Percentiles rank a stretch among this genome's conserved stretches.
phyloP scores from a whole-genome alignment of 768 basidiomycete genomes.

The Mrakia frigida region DNA sequence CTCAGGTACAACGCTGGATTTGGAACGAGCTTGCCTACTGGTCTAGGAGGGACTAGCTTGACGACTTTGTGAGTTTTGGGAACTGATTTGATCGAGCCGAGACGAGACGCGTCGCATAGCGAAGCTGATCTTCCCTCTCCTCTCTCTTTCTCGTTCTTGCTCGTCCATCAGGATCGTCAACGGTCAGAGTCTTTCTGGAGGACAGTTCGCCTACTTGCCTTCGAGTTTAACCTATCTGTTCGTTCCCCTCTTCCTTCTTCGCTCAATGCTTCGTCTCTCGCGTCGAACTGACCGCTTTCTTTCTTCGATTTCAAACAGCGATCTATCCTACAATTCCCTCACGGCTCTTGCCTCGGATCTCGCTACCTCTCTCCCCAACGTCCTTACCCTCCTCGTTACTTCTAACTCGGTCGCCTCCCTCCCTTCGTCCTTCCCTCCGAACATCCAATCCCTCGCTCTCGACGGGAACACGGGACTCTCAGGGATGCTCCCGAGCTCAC shows the following conservation, averaged over 20 bases:
- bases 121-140: background rate
- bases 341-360: constrained; percentile 28
- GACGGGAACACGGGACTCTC: constrained; percentile 40
- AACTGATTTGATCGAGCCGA: background rate
- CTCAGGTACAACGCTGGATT: constrained; percentile 41
- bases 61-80: constrained; percentile 38
- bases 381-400: constrained; percentile 34
- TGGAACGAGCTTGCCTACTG: constrained; percentile 40
- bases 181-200: constrained; percentile 39
- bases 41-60: constrained; percentile 34
- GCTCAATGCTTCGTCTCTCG: background rate
- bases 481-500: constrained; percentile 36
- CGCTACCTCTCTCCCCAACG: background rate
- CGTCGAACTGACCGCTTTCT: background rate
- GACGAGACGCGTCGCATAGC: background rate
- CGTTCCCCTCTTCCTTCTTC: background rate
- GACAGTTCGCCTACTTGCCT: constrained; percentile 37
- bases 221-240: constrained; percentile 42
- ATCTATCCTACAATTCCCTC: constrained; percentile 43
- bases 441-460: constrained; percentile 39
- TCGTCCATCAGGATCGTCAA: constrained; percentile 38
- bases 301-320: constrained; percentile 34
- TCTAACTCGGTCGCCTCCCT: constrained; percentile 40
- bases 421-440: constrained; percentile 39
- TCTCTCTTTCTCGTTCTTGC: constrained; percentile 1